A percentile compares a stretch with the other conserved stretches of the same genome.
Conservation (phyloP, 371 early-diverging fungal genomes). For the Mucor piriformis region DNA sequence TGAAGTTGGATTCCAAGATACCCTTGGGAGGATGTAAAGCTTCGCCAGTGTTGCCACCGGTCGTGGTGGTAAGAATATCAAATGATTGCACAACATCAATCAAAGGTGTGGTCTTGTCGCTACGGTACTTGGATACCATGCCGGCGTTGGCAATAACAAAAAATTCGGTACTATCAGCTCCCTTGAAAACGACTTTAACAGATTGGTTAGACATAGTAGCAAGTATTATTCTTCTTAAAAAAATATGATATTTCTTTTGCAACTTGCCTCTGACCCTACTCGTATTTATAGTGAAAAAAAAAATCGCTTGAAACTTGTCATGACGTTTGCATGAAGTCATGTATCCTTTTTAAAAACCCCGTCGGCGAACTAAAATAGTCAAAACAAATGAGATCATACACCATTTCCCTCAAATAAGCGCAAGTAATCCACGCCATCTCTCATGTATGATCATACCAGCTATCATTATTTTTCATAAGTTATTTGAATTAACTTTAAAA, state of each 20-base stretch:
- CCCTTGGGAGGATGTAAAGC: slow-evolving; percentile 28
- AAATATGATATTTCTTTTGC: background rate
- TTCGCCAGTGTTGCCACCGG: slow-evolving; percentile 33
- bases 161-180: slow-evolving; percentile 35
- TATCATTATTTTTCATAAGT: too few relatives aligned
- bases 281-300: slow-evolving; percentile 3
- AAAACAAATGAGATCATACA: too few relatives aligned
- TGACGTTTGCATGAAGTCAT: background rate
- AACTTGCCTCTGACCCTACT: background rate
- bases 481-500: too few relatives aligned
- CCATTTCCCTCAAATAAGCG: too few relatives aligned
- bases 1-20: slow-evolving; percentile 19
- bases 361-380: background rate
- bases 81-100: slow-evolving; percentile 48
- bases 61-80: slow-evolving; percentile 20
- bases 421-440: too few relatives aligned
- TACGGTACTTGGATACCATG: slow-evolving; percentile 37
- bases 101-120: slow-evolving; percentile 45
- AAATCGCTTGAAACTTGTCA: background rate
- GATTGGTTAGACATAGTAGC: slow-evolving; percentile 21
- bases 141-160: slow-evolving; percentile 43
- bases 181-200: slow-evolving; percentile 36
- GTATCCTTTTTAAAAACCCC: background rate
- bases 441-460: too few relatives aligned
- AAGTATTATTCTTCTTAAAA: background rate